Evolutionary conservation across 225 moss, liverwort and hornwort species (phyloP), one percentile per base, ranked within the genome.

Genomic region (Lunularia cruciata): DNA sequence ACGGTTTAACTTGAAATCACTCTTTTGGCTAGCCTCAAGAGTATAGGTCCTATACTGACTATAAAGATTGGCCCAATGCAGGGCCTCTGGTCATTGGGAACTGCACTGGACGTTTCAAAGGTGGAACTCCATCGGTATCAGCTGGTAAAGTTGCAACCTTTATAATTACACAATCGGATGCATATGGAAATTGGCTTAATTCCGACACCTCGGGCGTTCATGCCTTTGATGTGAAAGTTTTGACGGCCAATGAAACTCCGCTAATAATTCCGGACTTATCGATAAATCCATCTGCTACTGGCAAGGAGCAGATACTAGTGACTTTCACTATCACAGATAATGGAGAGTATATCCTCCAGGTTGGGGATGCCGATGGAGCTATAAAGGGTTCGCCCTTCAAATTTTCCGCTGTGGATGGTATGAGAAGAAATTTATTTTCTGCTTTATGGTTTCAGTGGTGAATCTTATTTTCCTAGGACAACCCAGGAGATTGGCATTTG

Each of bases 361-460:
- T 73, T 46, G 40, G 25, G 15, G 65, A 56, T 14, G 30, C 27
- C 16, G 31, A 46, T 5, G 73, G 54, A 33, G 36, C 42, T 1
- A 66, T 73, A 8, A n/a, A 14, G 5, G 73, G 73, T 18, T 65
- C 57, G 0, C 73, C 73, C 16, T 65, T 65, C 6, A 7, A 30
- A 3, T 65, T 73, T 32, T 59, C 46, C 7, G 38, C 26, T 32
- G 39, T 56, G 13, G 13, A 28, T 25, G 63, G 63, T 63, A 60
- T 60, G 60, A n/a, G n/a, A n/a, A n/a, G n/a, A n/a, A n/a, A n/a
- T n/a, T n/a, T n/a, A n/a, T n/a, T n/a, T n/a, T n/a, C n/a, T n/a
- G n/a, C n/a, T n/a, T n/a, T n/a, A n/a, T n/a, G n/a, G n/a, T n/a
- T n/a, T n/a, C n/a, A n/a, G n/a, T n/a, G n/a, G n/a, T n/a, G n/a